Evolutionary conservation across 2,329 filamentous ascomycete genomes (phyloP).

Genomic region (Trichoderma sp.): DNA sequence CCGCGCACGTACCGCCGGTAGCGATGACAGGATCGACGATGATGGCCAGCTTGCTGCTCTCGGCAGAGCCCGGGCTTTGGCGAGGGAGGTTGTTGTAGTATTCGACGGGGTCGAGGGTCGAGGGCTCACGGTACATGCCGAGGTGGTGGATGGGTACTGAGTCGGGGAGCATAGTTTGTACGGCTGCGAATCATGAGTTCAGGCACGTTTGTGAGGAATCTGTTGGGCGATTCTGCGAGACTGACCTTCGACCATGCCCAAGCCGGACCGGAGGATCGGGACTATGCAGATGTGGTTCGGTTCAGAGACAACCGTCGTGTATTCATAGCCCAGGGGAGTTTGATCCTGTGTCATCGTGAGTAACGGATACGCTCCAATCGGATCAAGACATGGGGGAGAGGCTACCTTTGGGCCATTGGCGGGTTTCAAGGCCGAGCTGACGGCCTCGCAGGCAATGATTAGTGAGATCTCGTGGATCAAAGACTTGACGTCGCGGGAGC

Average conservation of each 20-base stretch:
- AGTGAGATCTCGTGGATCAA: conserved; percentile 85
- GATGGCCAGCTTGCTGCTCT: conserved; percentile 66
- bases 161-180: conserved; percentile 78
- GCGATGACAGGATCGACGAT: conserved; percentile 92
- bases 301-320: conserved; percentile 64
- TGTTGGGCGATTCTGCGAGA: conserved; percentile 28
- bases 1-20: conserved; percentile 85
- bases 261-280: conserved; percentile 87
- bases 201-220: not conserved
- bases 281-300: conserved; percentile 76
- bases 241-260: conserved; percentile 85
- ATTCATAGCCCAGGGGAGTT: conserved; percentile 78
- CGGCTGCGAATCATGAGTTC: conserved; percentile 51
- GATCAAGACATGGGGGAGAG: not conserved
- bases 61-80: conserved; percentile 52
- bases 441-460: conserved; percentile 80
- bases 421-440: conserved; percentile 63
- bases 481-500: conserved; percentile 73
- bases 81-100: conserved; percentile 97
- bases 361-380: not conserved
- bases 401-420: conserved; percentile 65
- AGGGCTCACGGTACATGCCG: conserved; percentile 88
- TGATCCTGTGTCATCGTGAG: conserved; percentile 57
- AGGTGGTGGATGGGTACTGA: conserved; percentile 89
- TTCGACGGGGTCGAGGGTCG: conserved; percentile 85